These are phyloP conservation scores for Cyberlindnera euphorbiae DNA, from an alignment of 805 yeast genomes.

Conservation along the genomic window DNA sequence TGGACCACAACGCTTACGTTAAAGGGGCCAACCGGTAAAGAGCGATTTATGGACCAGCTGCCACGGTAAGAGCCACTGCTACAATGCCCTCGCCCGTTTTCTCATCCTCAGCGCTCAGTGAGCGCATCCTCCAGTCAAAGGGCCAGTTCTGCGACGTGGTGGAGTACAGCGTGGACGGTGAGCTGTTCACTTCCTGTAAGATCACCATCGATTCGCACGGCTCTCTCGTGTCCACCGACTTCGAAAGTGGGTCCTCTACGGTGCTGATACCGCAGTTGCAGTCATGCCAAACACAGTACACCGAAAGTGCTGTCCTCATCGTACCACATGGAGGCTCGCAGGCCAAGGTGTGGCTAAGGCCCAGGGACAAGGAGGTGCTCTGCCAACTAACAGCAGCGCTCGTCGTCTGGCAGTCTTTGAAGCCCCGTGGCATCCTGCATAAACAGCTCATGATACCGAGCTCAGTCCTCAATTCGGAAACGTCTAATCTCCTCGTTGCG, in stretches of 20 bases:
- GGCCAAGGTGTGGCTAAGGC: conserved; percentile 12
- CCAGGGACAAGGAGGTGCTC: conserved; percentile 29
- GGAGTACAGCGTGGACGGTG: conserved; percentile 13
- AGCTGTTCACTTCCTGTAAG: conserved; percentile 4
- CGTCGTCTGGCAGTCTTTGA: conserved; percentile 53
- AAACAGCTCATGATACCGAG: conserved; percentile 30
- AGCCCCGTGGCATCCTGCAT: conserved; percentile 47
- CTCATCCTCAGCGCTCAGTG: conserved; percentile 5
- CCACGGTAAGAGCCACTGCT: neutral
- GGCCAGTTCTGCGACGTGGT: conserved; percentile 6
- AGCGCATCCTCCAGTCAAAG: conserved; percentile 5
- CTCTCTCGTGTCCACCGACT: neutral
- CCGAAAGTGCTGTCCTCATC: conserved; percentile 5
- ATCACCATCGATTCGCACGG: conserved; percentile 8
- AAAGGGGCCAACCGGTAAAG: no score
- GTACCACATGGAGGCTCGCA: conserved; percentile 7
- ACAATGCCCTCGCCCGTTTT: conserved; percentile 5
- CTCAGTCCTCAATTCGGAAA: conserved; percentile 28
- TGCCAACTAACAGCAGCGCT: conserved; percentile 40
- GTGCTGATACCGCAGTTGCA: conserved; percentile 12
- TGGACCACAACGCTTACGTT: no score
- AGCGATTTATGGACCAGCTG: no score
- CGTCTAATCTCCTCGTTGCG: conserved; percentile 46
- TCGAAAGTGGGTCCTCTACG: neutral
- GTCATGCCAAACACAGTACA: conserved; percentile 8